phyloP scores from a whole-genome alignment of 805 yeast genomes.

The Wickerhamiella parazyma region DNA sequence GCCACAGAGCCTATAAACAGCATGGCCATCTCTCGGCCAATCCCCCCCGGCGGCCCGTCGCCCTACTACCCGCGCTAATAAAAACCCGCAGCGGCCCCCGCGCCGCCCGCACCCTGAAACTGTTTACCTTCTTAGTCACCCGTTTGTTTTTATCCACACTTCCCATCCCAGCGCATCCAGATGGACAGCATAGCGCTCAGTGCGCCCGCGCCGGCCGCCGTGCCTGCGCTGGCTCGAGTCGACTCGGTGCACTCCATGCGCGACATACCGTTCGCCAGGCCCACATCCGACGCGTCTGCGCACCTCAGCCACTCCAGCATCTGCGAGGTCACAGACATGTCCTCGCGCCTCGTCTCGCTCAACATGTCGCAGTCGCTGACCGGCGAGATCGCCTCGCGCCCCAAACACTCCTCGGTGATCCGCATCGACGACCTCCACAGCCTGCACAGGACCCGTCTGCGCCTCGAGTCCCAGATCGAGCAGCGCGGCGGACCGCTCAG shows the following conservation, averaged over 20 bases:
- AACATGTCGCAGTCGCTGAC: background rate
- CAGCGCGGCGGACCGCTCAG: conserved; percentile 1
- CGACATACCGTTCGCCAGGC: conserved; percentile 18
- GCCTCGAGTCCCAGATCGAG: conserved; percentile 4
- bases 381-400: background rate
- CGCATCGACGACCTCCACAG: conserved; percentile 4
- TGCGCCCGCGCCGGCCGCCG: background rate
- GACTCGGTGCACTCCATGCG: conserved; percentile 17
- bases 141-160: too few species aligned
- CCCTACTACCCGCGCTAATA: too few species aligned
- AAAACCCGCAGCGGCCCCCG: too few species aligned
- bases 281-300: background rate
- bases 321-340: background rate
- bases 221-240: conserved; percentile 7
- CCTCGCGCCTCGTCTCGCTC: conserved; percentile 1
- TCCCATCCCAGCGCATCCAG: too few species aligned
- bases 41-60: too few species aligned
- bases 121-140: too few species aligned
- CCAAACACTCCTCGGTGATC: conserved; percentile 5
- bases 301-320: background rate
- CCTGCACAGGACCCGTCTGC: background rate
- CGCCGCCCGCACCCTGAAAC: too few species aligned
- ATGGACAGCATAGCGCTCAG: background rate
- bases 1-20: too few species aligned
- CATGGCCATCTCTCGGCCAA: too few species aligned